These are phyloP conservation scores for Ustilago shanxiensis DNA, from an alignment of 1,284 basidiomycete genomes.

Conservation along the genomic window DNA sequence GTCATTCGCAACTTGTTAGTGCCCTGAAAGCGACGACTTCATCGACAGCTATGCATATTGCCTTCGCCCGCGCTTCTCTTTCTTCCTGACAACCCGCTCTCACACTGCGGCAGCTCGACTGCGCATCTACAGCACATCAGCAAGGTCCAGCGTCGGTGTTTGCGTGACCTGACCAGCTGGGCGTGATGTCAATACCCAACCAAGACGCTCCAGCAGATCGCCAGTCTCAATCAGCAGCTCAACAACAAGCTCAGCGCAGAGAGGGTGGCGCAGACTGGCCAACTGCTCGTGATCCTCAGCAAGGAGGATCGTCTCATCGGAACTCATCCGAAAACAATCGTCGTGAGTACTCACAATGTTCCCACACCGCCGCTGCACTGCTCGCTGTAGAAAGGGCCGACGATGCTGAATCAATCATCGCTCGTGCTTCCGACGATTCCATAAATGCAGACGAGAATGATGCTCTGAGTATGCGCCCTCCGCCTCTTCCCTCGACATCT, in stretches of 20 bases:
- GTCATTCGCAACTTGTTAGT: neutral
- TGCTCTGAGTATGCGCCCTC: slow-evolving; percentile 25
- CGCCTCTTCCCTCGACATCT: slow-evolving; percentile 7
- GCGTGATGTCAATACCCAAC: slow-evolving; percentile 26
- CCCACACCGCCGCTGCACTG: neutral
- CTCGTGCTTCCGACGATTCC: neutral
- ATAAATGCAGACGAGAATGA: neutral
- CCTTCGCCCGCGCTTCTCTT: neutral
- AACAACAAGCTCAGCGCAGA: slow-evolving; percentile 8
- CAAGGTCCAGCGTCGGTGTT: slow-evolving; percentile 13
- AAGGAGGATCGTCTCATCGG: neutral
- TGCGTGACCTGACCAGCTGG: slow-evolving; percentile 10
- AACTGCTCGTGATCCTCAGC: slow-evolving; percentile 2
- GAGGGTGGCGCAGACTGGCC: slow-evolving; percentile 1
- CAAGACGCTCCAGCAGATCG: slow-evolving; percentile 15
- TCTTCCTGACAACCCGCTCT: slow-evolving; percentile 11
- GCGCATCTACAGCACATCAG: neutral
- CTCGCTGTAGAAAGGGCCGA: slow-evolving; percentile 5
- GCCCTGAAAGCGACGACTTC: neutral
- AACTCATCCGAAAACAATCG: slow-evolving; percentile 4
- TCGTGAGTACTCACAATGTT: slow-evolving; percentile 6
- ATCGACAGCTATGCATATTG: slow-evolving; percentile 16
- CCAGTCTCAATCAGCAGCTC: neutral
- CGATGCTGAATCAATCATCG: neutral
- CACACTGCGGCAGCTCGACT: neutral